These are phyloP conservation scores for Nitzschia putrida DNA, from an alignment of 108 stramenopile species.

Conservation along the genomic window DNA sequence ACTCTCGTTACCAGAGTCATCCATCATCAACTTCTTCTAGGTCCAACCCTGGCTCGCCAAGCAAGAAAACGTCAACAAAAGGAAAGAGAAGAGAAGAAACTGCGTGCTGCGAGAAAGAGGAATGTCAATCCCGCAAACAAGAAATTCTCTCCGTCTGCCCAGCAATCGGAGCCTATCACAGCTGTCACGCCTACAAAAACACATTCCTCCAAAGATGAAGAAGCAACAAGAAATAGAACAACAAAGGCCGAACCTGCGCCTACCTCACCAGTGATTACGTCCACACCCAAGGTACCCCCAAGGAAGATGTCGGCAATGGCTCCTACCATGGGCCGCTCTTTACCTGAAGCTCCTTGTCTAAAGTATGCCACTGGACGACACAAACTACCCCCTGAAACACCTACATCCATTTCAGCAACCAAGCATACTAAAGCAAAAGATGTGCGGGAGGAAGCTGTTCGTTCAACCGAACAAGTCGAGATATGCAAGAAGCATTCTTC, in stretches of 20 bases:
- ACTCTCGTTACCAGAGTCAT: slow-evolving; percentile 1
- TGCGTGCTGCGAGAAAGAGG: neutral
- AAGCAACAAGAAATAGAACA: neutral
- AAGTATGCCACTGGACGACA: too few relatives aligned
- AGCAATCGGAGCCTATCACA: neutral
- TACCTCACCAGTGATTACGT: too few relatives aligned
- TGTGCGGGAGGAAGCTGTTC: too few relatives aligned
- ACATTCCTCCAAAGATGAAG: neutral
- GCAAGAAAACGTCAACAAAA: slow-evolving; percentile 6
- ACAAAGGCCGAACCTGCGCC: too few relatives aligned
- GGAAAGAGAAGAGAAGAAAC: slow-evolving; percentile 1
- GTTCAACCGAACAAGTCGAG: too few relatives aligned
- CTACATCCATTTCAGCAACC: too few relatives aligned
- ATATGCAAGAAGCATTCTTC: too few relatives aligned
- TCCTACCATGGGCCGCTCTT: neutral
- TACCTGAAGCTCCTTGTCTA: too few relatives aligned
- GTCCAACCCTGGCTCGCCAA: slow-evolving; percentile 27
- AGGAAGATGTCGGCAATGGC: slow-evolving; percentile 18
- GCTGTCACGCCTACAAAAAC: neutral
- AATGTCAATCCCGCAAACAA: neutral
- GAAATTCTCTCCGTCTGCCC: neutral
- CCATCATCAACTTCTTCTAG: slow-evolving; percentile 25
- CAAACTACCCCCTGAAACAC: too few relatives aligned
- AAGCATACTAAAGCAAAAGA: too few relatives aligned
- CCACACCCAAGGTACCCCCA: too few relatives aligned